Base-by-base conservation (phyloP, 2,329 filamentous ascomycete genomes). In the Achaetomium macrosporum region DNA sequence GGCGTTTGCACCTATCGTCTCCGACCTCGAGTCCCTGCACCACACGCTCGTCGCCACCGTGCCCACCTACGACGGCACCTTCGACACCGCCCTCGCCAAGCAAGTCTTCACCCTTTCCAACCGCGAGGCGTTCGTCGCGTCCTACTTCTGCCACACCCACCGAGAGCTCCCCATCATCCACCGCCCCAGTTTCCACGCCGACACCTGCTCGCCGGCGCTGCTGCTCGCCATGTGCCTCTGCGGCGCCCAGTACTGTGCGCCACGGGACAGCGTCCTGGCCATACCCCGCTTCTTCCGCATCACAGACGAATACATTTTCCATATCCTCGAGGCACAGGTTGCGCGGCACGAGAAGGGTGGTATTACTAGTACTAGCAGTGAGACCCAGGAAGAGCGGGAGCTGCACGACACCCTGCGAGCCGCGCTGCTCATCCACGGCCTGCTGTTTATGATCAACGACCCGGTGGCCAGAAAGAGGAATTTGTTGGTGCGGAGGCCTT, bases 161-260 rank as follows among this genome's bases (percentile, higher is more conserved):
- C 51, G 47, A 10, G 61, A 66, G 53, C 60, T 66, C 11, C 64
- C 65, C 19, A 47, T 66, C 16, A 25, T 63, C 2, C 65, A 67
- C 57, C 57, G 59, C 7, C 57, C 64, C 6, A 56, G 53, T 10
- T 67, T 66, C 40, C 52, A 56, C 17, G 36, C 47, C 9, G 51
- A 56, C 9, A 46, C 50, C 4, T 42, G 47, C 19, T 2, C 52
- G 4, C 47, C 47, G 5, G 37, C 47, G 5, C 33, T 54, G 19
- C 16, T 47, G 7, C 37, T 54, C 2, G 47, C 29, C 10, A 15
- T 49, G 2, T 42, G 39, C 25, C 20, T 54, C 8, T 46, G 42
- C 17, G 52, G 52, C 6, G 37, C 52, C 8, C 16, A 36, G 5
- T 54, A 47, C 17, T 20, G 47, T 1, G 36, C 52, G 15, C 52